Evolutionary conservation across 805 yeast genomes (phyloP).

Genomic region (Yamadazyma endophytica): DNA sequence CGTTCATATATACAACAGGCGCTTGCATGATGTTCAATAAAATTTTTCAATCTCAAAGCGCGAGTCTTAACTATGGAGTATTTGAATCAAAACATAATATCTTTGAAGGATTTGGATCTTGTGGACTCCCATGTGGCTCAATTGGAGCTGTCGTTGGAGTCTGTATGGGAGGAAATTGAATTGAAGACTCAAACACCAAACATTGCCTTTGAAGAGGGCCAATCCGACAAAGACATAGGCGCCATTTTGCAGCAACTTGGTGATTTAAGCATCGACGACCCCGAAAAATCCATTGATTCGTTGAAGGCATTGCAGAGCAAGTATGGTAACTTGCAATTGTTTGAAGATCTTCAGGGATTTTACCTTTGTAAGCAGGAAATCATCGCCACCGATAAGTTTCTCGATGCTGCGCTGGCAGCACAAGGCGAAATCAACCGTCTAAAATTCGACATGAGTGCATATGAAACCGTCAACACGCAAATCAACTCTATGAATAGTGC

Average conservation of each 20-base stretch:
- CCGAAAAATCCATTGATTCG: conserved; percentile 1
- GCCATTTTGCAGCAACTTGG: conserved; percentile 4
- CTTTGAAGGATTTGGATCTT: conserved; percentile 28
- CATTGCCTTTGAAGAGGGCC: conserved; percentile 9
- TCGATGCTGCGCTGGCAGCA: conserved; percentile 6
- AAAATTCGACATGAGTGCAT: too few species aligned
- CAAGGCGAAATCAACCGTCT: not conserved
- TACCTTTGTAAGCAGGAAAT: conserved; percentile 3
- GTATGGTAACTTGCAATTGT: conserved; percentile 13
- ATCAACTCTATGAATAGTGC: too few species aligned
- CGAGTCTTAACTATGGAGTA: conserved; percentile 15
- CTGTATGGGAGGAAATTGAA: conserved; percentile 4
- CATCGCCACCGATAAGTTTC: conserved; percentile 3
- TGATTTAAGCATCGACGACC: not conserved
- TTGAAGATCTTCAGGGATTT: conserved; percentile 11
- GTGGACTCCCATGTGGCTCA: conserved; percentile 22
- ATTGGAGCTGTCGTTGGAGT: conserved; percentile 16
- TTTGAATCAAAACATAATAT: conserved; percentile 30
- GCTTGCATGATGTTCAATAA: conserved; percentile 32
- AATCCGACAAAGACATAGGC: conserved; percentile 9
- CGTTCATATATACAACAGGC: conserved; percentile 52
- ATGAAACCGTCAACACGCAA: too few species aligned
- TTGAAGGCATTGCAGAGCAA: conserved; percentile 11
- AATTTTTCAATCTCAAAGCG: not conserved
- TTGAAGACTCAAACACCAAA: conserved; percentile 3